Base-by-base conservation (phyloP, 805 yeast species). In the Candida silvatica region DNA sequence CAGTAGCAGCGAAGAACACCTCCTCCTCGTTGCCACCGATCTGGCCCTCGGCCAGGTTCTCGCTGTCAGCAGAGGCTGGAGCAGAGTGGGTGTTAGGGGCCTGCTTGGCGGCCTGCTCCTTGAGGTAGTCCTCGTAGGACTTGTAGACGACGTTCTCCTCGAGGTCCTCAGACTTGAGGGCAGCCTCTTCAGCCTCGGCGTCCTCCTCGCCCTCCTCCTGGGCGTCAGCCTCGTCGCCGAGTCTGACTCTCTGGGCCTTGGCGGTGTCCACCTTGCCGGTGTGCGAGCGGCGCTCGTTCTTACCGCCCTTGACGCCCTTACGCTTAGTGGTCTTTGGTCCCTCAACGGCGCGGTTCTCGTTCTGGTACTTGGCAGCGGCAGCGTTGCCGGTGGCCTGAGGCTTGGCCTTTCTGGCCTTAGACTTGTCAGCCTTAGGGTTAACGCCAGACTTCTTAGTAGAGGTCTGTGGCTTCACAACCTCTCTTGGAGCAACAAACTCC, bases 61-160 rank as follows among this genome's bases (percentile, higher is more conserved):
- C 42, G 24, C 61, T 46, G 47, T 58, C 58, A 37, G 54, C 48
- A 35, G 39, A 44, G 11, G 27, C 36, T 35, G 49, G 32, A n/a
- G 40, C 24, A 12, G 31, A 35, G 32, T 57, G 54, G 22, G 48
- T 61, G 48, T 66, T 62, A 37, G 60, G 59, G 34, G 59, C 58
- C 50, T 64, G 67, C 47, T 67, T 59, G 42, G 64, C 54, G 54
- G 67, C 59, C 56, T 67, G 61, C 64, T 80, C 86, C 52, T 77
- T 77, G 61, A 86, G 75, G 80, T 83, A 90, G 55, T 87, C 94
- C 53, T 79, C 86, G 55, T 84, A 77, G 40, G 96, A 80, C 69
- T 76, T 77, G 58, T 63, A 62, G 35, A 64, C 71, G 44, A 69
- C 71, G 45, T 69, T 70, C 39, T 66, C 69, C 40, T 57, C 69